Percentiles rank a stretch among this genome's conserved stretches.
Conservation (phyloP, 1,284 basidiomycete genomes). For the Neonothopanus nambi region DNA sequence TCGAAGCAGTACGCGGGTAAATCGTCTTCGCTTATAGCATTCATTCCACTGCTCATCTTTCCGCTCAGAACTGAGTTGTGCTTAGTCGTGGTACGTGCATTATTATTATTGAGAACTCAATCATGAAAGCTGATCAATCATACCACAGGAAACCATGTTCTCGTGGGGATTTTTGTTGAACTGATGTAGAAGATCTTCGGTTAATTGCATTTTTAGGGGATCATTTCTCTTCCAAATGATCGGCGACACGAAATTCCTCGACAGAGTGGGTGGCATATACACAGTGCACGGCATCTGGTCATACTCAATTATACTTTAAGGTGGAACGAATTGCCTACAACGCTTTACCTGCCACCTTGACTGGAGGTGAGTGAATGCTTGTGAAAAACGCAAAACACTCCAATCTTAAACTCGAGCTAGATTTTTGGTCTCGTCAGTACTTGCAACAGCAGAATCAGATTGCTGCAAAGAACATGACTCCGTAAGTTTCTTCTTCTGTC, state of each 20-base stretch:
- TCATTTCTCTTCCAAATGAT: slow-evolving; percentile 60
- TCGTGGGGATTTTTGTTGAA: slow-evolving; percentile 39
- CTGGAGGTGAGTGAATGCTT: slow-evolving; percentile 37
- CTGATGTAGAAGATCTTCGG: background rate
- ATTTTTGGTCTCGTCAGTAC: slow-evolving; percentile 64
- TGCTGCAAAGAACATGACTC: slow-evolving; percentile 56
- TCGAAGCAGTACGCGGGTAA: slow-evolving; percentile 54
- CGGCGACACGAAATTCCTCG: slow-evolving; percentile 56
- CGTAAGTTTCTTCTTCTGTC: slow-evolving; percentile 34
- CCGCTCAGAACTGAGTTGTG: slow-evolving; percentile 51
- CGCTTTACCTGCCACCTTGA: slow-evolving; percentile 54
- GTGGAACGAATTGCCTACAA: slow-evolving; percentile 64
- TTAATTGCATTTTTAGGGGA: slow-evolving; percentile 34
- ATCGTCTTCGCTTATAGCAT: background rate
- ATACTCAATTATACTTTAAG: slow-evolving; percentile 25
- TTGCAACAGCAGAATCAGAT: slow-evolving; percentile 64
- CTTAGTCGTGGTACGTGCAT: slow-evolving; percentile 51
- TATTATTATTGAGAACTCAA: slow-evolving; percentile 15
- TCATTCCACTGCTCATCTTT: slow-evolving; percentile 7
- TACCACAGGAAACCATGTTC: slow-evolving; percentile 57
- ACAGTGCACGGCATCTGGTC: background rate
- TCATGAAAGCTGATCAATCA: slow-evolving; percentile 24
- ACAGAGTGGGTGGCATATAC: slow-evolving; percentile 39
- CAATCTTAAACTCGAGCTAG: slow-evolving; percentile 26
- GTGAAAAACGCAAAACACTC: background rate